A percentile compares a stretch with the other conserved stretches of the same genome.
Evolutionary conservation across 2,329 filamentous ascomycete species (phyloP).

Genomic region (Penicillium janthinellum): DNA sequence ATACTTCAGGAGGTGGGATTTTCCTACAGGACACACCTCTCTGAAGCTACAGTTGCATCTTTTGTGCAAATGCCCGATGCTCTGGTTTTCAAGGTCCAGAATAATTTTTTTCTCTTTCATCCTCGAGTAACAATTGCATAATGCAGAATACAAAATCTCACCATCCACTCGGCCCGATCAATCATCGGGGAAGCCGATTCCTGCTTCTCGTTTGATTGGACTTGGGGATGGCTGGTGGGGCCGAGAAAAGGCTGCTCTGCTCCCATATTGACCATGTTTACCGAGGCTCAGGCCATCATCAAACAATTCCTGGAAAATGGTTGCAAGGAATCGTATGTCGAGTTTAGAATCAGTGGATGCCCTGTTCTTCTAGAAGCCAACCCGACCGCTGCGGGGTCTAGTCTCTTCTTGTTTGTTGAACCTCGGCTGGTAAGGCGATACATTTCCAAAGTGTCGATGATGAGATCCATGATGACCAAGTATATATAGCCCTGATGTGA

Average conservation of each 20-base stretch:
- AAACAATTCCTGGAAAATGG: neutral
- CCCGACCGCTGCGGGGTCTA: neutral
- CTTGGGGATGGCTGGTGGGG: neutral
- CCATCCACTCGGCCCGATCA: neutral
- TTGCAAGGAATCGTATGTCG: neutral
- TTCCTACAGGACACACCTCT: too few species aligned
- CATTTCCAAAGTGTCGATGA: neutral
- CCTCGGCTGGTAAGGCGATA: neutral
- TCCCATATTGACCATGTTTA: neutral
- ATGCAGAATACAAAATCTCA: neutral
- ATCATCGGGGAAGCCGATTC: neutral
- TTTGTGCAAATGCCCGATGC: too few species aligned
- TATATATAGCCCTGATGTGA: too few species aligned
- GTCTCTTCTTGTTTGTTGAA: neutral
- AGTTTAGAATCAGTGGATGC: too few species aligned
- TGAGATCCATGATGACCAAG: too few species aligned
- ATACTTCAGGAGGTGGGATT: too few species aligned
- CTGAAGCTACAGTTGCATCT: too few species aligned
- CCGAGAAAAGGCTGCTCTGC: neutral
- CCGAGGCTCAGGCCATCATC: conserved; percentile 7
- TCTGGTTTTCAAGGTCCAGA: too few species aligned
- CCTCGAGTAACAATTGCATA: neutral
- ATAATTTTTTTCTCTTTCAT: too few species aligned
- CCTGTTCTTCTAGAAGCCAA: neutral
- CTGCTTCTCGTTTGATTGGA: neutral